Evolutionary conservation across 345 rosid species (phyloP), one percentile per base, ranked within the genome.

Genomic region (Acer campestre): DNA sequence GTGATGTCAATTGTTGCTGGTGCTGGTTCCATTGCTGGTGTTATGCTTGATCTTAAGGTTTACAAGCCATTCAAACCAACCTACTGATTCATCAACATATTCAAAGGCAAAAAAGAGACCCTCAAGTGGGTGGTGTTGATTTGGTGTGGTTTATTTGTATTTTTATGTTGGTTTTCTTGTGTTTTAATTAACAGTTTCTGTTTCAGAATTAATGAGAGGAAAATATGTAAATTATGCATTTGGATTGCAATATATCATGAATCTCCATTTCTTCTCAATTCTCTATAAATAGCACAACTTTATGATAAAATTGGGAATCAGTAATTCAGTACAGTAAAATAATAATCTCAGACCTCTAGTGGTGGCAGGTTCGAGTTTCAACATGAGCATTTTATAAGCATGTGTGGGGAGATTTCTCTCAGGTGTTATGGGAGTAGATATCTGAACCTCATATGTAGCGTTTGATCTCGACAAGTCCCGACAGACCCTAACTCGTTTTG

Each of bases 21-120:
- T n/a, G 84, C 85, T 16, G 90, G 90, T 44, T 89, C 93, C 4
- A 71, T 89, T 62, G 91, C 77, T 22, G 91, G 93, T 18, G 84
- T 89, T 18, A 22, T 82, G 56, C 76, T 17, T 17, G 89, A 89
- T 69, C 85, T 86, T 61, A 83, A 86, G 79, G 67, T 75, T 38
- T 82, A 76, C 70, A 83, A 55, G 71, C 91, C 91, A 58, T 88
- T 89, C 77, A 80, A 85, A 76, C 84, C 85, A 20, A 68, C 61
- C 64, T 88, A 86, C 65, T 89, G 75, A 82, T 38, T 31, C 13
- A 35, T 31, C 35, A 31, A 31, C 35, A 31, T 31, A 31, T 31
- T 31, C 35, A 61, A 77, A 23, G 35, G 40, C n/a, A 46, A 49
- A 18, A 9, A 58, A 40, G 6, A 16, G 10, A 16, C 22, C 68